Evolutionary conservation across 345 rosid species (phyloP), one percentile per base, ranked within the genome.

Genomic region (Trapa incisa): DNA sequence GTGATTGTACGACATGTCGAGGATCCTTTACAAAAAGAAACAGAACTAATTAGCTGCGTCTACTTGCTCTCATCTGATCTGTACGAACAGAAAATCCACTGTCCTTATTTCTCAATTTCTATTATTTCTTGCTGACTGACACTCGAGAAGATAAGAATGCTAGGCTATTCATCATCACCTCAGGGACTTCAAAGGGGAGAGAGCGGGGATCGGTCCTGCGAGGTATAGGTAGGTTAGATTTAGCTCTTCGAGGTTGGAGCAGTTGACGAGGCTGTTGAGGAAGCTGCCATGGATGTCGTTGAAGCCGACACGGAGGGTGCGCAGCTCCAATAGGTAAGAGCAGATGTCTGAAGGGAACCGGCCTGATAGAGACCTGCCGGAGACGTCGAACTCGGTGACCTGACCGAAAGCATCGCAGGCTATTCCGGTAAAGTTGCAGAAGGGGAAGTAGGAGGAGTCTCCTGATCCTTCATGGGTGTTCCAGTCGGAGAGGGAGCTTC

Each of bases 371-470:
- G 79, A 81, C 96, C 79, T 77, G n/a, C 78, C 82, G 3, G 84
- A 38, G 6, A 89, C 60, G 77, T 92, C 89, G 71, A 92, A 41
- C 71, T 67, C 58, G 5, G 80, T 86, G 32, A 88, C 98, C 22
- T 73, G 62, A 3, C 96, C 98, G 65, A 65, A 58, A 50, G 58
- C 41, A 62, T 92, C 79, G 78, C 98, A 92, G 74, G 73, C 36
- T 58, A 92, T 80, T 13, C 96, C 97, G 0, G 76, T 75, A 76
- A 86, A 86, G 70, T 88, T 79, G 81, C 98, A 92, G 77, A 52
- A 75, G 61, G 78, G 22, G 66, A 42, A 2, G 29, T 22, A 22
- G 29, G 29, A 22, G 42, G 2, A 60, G 45, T 67, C 76, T 36
- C 67, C 70, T 0, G 61, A 29, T 36, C 67, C 75, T 57, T 76